These are phyloP conservation scores for Tricholoma hemisulphureum DNA, from an alignment of 768 basidiomycete genomes.

Conservation along the genomic window DNA sequence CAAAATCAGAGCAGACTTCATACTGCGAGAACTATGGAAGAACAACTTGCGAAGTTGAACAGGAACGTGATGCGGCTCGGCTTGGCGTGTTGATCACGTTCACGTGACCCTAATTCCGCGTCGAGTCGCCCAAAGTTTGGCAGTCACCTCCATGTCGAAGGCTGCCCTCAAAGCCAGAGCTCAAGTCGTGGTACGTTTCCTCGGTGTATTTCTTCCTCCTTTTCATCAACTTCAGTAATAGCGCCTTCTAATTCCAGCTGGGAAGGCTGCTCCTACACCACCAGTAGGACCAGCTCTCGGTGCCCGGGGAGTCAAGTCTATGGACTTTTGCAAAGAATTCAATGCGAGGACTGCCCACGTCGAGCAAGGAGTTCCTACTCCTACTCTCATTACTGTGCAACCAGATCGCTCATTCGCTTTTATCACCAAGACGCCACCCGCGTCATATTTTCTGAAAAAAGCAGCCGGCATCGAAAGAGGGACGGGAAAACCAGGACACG, in stretches of 20 bases:
- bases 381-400: slow-evolving; percentile 90
- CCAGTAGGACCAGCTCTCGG: slow-evolving; percentile 97
- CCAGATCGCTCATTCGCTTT: slow-evolving; percentile 96
- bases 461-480: slow-evolving; percentile 90
- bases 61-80: background rate
- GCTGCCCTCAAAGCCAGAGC: slow-evolving; percentile 58
- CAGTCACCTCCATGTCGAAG: slow-evolving; percentile 58
- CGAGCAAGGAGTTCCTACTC: slow-evolving; percentile 79
- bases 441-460: slow-evolving; percentile 87
- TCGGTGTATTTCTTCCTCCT: slow-evolving; percentile 3
- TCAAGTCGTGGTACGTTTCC: slow-evolving; percentile 68
- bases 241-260: slow-evolving; percentile 88
- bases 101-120: slow-evolving; percentile 16
- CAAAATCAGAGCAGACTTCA: slow-evolving; percentile 51
- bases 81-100: background rate
- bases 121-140: too few relatives aligned
- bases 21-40: slow-evolving; percentile 24
- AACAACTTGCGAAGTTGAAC: background rate
- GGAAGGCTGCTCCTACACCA: slow-evolving; percentile 93
- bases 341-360: slow-evolving; percentile 95
- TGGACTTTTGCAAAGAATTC: slow-evolving; percentile 99
- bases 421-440: slow-evolving; percentile 87
- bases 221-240: slow-evolving; percentile 27
- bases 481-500: slow-evolving; percentile 77
- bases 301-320: slow-evolving; percentile 97